Base-by-base conservation (phyloP, 345 rosid species). In the Durio zibethinus region DNA sequence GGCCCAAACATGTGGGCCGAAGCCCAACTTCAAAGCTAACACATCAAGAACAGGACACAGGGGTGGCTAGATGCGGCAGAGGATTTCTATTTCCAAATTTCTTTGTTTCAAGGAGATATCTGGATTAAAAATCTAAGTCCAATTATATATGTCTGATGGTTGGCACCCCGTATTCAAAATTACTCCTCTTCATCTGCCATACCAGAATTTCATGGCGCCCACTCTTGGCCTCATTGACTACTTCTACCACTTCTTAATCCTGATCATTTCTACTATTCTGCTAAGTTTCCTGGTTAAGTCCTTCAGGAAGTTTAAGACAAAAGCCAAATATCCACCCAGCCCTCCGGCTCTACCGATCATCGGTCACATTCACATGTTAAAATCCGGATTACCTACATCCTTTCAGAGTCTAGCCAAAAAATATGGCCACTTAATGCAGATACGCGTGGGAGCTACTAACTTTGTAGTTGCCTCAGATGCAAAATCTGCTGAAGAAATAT, bases 341-440 rank as follows among this genome's bases (percentile, higher is more conserved):
- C 88, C 88, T 25, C 76, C 53, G 9, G 43, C 85, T 70, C 76
- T 86, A 7, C 91, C 89, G 42, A 61, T 88, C 76, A 67, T 86
- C 54, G 87, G 89, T 64, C 89, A 84, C 78, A 82, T 87, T 23
- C 82, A 81, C 76, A 85, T 83, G 18, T 77, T 87, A 31, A 75
- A 80, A 60, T 56, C 82, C 47, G 45, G 36, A 72, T 76, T 83
- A 69, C 80, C 84, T 12, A 59, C 48, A 62, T 80, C 82, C 25
- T 66, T 85, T 57, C 69, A 85, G 77, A 16, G 7, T 63, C 84
- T 80, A 20, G 82, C 88, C 36, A 27, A 14, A 21, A 68, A 69
- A 50, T 81, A 85, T 33, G 88, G 86, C 14, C 84, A 83, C 45
- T 75, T 85, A 62, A 78, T 85, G 79, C 82, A 61, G 53, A 70